Evolutionary conservation across 2,329 filamentous ascomycete species (phyloP).

Genomic region (Chaetomiaceae sp.): DNA sequence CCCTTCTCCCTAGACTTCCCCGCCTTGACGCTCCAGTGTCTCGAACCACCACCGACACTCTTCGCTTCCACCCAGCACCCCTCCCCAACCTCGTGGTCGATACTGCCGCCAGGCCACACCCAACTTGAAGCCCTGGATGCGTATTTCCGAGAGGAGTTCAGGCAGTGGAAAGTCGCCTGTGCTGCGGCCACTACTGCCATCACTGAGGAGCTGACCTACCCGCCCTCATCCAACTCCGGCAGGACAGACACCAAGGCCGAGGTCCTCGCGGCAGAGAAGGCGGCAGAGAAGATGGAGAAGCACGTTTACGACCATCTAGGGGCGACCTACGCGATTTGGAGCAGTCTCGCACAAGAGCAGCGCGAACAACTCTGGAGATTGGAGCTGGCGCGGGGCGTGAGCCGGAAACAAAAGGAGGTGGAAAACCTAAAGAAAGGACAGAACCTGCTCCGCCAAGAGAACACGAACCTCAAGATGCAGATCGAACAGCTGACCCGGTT

Average conservation of each 20-base stretch:
- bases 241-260: slow-evolving; percentile 43
- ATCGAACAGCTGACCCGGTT: slow-evolving; percentile 54
- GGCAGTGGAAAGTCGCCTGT: slow-evolving; percentile 56
- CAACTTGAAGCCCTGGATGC: slow-evolving; percentile 68
- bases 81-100: slow-evolving; percentile 74
- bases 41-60: slow-evolving; percentile 74
- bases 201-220: slow-evolving; percentile 48
- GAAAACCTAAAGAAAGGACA: slow-evolving; percentile 48
- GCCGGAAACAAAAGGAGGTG: slow-evolving; percentile 51
- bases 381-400: slow-evolving; percentile 56
- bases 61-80: slow-evolving; percentile 77
- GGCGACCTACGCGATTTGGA: slow-evolving; percentile 75
- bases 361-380: slow-evolving; percentile 57
- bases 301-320: slow-evolving; percentile 70
- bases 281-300: slow-evolving; percentile 58
- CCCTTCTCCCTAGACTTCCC: slow-evolving; percentile 82
- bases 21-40: slow-evolving; percentile 73
- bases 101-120: slow-evolving; percentile 66
- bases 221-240: slow-evolving; percentile 36
- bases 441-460: slow-evolving; percentile 51
- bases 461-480: slow-evolving; percentile 51
- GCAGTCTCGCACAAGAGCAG: slow-evolving; percentile 51
- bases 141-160: slow-evolving; percentile 64
- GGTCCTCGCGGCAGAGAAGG: slow-evolving; percentile 44
- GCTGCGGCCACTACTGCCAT: slow-evolving; percentile 45